Conservation (phyloP, 2,329 filamentous ascomycete species). For the Aspergillus pseudotamarii region DNA sequence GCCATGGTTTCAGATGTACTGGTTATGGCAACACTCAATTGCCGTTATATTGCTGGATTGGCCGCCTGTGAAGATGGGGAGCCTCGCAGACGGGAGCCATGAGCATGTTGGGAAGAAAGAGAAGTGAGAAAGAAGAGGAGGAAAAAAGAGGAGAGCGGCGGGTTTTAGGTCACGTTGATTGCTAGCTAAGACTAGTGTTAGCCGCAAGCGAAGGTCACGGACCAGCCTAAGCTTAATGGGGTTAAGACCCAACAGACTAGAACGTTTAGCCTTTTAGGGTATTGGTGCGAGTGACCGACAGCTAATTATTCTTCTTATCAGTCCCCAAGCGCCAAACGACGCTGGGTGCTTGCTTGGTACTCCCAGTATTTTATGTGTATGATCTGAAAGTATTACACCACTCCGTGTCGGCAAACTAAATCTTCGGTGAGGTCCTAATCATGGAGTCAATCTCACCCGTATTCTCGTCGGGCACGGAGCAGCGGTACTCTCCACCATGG, state of each 20-base stretch:
- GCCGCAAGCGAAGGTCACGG: constrained; percentile 36
- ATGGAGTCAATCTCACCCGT: constrained; percentile 45
- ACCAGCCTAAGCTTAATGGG: constrained; percentile 30
- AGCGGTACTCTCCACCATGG: constrained; percentile 93
- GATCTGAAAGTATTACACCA: neutral
- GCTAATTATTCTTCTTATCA: constrained; percentile 10
- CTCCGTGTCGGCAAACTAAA: constrained; percentile 3
- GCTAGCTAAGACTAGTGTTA: constrained; percentile 13
- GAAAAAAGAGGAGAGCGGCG: constrained; percentile 25
- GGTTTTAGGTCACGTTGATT: constrained; percentile 24
- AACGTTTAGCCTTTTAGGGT: constrained; percentile 3
- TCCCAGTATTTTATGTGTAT: constrained; percentile 1
- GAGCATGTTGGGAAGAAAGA: constrained; percentile 18
- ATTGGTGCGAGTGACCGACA: neutral
- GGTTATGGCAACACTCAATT: constrained; percentile 17
- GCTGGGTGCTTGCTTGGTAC: neutral
- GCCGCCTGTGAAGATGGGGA: constrained; percentile 38
- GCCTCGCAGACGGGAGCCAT: constrained; percentile 41
- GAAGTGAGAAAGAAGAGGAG: constrained; percentile 25
- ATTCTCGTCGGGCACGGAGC: constrained; percentile 43
- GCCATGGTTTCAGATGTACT: constrained; percentile 36
- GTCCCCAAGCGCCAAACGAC: constrained; percentile 1
- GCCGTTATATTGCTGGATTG: constrained; percentile 22
- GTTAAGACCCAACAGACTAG: constrained; percentile 9
- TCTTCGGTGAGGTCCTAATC: constrained; percentile 12